Percentiles rank a stretch among this genome's conserved stretches.
Evolutionary conservation across 768 basidiomycete genomes (phyloP).

Genomic region (Polyporus arcularius): DNA sequence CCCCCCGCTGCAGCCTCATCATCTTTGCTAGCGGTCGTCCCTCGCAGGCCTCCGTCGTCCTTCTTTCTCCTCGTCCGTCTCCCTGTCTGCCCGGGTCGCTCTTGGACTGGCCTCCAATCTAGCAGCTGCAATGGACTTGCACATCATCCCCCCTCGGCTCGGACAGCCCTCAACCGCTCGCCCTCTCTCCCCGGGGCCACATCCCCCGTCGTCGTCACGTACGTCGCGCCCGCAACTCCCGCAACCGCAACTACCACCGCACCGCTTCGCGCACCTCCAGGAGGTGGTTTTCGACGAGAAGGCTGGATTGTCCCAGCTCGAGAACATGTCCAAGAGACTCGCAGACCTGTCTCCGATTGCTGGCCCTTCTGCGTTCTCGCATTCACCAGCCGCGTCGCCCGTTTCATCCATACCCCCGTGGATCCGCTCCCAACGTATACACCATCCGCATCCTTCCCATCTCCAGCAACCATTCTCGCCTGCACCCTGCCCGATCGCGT

Average conservation of each 20-base stretch:
- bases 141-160: conserved; percentile 21
- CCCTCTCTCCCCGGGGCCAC: conserved; percentile 5
- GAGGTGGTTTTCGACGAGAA: conserved; percentile 25
- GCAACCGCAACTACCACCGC: neutral
- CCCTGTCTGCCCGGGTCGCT: conserved; percentile 2
- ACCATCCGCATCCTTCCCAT: conserved; percentile 7
- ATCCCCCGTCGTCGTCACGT: conserved; percentile 8
- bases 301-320: conserved; percentile 13
- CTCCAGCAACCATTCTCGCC: conserved; percentile 19
- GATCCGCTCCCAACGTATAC: conserved; percentile 14
- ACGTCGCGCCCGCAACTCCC: neutral
- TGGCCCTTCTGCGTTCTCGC: conserved; percentile 9
- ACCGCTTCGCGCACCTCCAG: conserved; percentile 17
- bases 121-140: conserved; percentile 16
- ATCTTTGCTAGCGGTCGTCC: conserved; percentile 15
- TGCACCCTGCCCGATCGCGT: conserved; percentile 18
- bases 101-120: conserved; percentile 29
- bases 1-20: conserved; percentile 12
- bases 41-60: conserved; percentile 17
- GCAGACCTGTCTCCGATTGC: conserved; percentile 10
- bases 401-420: conserved; percentile 20
- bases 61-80: conserved; percentile 15
- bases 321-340: conserved; percentile 12
- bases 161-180: conserved; percentile 23
- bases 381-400: conserved; percentile 11